Conservation (phyloP, 345 rosid species). For the Noccaea bulbosa region DNA sequence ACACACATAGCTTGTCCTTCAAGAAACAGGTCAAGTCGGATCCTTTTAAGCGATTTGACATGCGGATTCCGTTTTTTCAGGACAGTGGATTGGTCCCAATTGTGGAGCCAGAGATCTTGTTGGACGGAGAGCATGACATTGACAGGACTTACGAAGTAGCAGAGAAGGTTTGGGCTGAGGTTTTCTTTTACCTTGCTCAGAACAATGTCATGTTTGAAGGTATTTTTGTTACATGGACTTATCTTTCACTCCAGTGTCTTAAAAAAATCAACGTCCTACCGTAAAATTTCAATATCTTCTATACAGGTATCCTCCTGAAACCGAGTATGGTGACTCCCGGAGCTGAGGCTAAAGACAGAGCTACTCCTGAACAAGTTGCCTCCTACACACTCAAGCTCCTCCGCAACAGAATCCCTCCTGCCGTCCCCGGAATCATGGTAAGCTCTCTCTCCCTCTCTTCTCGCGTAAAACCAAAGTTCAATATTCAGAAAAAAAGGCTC, state of each 20-base stretch:
- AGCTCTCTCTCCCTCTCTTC: conserved; percentile 40
- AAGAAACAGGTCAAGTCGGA: conserved; percentile 18
- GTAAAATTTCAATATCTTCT: neutral
- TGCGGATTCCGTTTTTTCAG: conserved; percentile 44
- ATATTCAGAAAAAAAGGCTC: neutral
- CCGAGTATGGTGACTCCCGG: conserved; percentile 99
- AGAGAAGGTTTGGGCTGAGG: conserved; percentile 94
- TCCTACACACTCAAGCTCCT: conserved; percentile 96
- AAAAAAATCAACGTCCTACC: neutral
- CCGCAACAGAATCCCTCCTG: conserved; percentile 78
- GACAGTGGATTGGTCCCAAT: conserved; percentile 97
- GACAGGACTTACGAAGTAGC: conserved; percentile 98
- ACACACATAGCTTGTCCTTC: conserved; percentile 7
- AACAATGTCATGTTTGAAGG: conserved; percentile 98
- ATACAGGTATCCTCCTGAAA: conserved; percentile 71
- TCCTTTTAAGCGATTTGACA: conserved; percentile 1
- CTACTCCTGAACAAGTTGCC: conserved; percentile 83
- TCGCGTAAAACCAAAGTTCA: neutral
- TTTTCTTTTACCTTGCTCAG: conserved; percentile 94
- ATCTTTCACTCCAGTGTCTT: conserved; percentile 8
- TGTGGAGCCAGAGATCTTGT: conserved; percentile 98
- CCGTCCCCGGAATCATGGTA: conserved; percentile 99
- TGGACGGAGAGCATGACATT: conserved; percentile 93
- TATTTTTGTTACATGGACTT: neutral
- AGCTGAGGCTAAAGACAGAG: conserved; percentile 87